Base-by-base conservation (phyloP, 176 grass and related monocot genomes). In the Zoysia pacifica region DNA sequence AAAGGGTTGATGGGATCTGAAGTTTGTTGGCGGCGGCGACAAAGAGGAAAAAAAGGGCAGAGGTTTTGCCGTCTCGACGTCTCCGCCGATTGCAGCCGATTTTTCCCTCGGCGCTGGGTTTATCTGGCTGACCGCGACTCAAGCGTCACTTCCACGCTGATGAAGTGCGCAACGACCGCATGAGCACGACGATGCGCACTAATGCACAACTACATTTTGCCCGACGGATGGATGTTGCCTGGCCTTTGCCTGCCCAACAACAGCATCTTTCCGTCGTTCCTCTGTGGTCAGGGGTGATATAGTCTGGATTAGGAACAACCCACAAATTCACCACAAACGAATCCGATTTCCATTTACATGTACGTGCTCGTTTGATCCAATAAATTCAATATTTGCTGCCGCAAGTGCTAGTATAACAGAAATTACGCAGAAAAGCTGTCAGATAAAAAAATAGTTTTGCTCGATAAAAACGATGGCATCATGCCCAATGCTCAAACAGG, bases 1-100 rank as follows among this genome's bases (percentile, higher is more conserved):
- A 28, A 63, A 36, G 58, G 73, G 58, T 63, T 75, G 86, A 84
- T 53, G 81, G 81, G 70, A 79, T 88, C 62, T 15, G 36, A 69
- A 63, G 85, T 38, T 67, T 36, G 66, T 2, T 61, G 66, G 50
- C 4, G 50, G 50, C 50, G 65, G 40, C 58, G 50, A n/a, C 39
- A 43, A 38, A 67, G 63, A 67, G 49, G 28, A 28, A 28, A 28
- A 79, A 67, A 67, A 43, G 6, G 38, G 2, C 11, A 48, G 5
- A 6, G 37, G n/a, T 65, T 77, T 46, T 44, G 60, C 60, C 8
- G 66, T 62, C 38, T 83, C 15, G 86, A 40, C 62, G 80, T 2
- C 69, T 83, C 86, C 74, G 86, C 73, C 67, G 50, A 16, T 65
- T 9, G 62, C 11, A 73, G 45, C 44, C 11, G 43, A 67, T 66